phyloP scores from a whole-genome alignment of 139 green algal genomes.

The Diplosphaera chodatii region DNA sequence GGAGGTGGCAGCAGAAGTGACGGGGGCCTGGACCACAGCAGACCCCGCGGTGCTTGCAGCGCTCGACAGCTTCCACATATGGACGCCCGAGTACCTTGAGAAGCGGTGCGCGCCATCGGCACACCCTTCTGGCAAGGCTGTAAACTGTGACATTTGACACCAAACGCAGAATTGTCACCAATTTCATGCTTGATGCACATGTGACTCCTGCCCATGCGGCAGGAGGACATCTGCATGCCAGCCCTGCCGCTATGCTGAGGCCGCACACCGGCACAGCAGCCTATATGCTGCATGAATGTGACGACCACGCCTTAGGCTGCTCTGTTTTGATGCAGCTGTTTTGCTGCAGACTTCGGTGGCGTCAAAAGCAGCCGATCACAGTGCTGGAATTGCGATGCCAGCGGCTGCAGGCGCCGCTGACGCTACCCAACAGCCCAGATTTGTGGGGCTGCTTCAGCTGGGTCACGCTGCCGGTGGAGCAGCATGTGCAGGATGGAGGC shows the following conservation, averaged over 20 bases:
- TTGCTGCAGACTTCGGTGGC: conserved; percentile 41
- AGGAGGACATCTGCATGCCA: too few species aligned
- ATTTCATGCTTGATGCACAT: too few species aligned
- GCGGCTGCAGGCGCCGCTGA: conserved; percentile 27
- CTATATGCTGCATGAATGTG: too few species aligned
- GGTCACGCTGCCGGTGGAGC: conserved; percentile 8
- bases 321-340: too few species aligned
- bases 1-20: neutral
- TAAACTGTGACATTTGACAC: too few species aligned
- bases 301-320: too few species aligned
- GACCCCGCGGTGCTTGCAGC: neutral
- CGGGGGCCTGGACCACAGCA: conserved; percentile 1
- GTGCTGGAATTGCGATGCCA: conserved; percentile 46
- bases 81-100: neutral
- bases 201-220: too few species aligned
- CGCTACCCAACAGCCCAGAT: conserved; percentile 15
- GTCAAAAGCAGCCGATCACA: conserved; percentile 46
- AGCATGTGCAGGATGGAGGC: too few species aligned
- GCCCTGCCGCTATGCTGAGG: too few species aligned
- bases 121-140: too few species aligned
- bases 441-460: conserved; percentile 59
- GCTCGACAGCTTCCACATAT: neutral
- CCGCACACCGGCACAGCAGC: too few species aligned
- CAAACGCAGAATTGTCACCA: too few species aligned
- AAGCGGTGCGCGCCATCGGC: neutral